Evolutionary conservation across 179 eudicot species (phyloP), one percentile per base, ranked within the genome.

Genomic region (Beta lomatogona): DNA sequence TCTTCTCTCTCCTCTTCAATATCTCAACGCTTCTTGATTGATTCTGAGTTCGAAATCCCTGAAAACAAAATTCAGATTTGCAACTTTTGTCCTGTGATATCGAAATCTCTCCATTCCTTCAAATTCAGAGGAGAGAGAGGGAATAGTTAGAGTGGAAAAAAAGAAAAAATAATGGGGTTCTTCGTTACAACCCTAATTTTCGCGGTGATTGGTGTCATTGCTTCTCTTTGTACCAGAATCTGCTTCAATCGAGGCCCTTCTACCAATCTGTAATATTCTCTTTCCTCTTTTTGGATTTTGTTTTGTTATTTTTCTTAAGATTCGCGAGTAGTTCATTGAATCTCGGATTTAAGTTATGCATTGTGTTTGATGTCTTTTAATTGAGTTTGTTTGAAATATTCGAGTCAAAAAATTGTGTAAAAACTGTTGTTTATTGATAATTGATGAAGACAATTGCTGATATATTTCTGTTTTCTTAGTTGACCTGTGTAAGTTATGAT

Each of bases 201-300:
- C 84, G 64, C 88, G 44, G 91, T 88, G 83, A 81, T 92, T 36
- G 98, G 99, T 52, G 72, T 95, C 41, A 91, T 91, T 87, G 97
- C 94, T 9, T 88, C 82, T 58, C 89, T 95, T 12, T 90, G 87
- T 71, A 83, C 91, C 87, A 90, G 94, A 86, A 89, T 94, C 82
- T 95, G 99, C 91, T 95, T 83, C 91, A 95, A 91, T 81, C 85
- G 88, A 82, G 98, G 99, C 50, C 92, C 99, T 81, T 95, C 99
- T 50, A 83, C 98, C 19, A 95, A 94, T 86, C 91, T 94, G 99
- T 95, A 91, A 83, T 80, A 6, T 48, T 48, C 53, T 48, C 10
- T 48, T 4, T 82, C 31, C 25, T 75, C 74, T 19, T 11, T 44
- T 76, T 71, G 36, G 60, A 45, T 0, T 48, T 6, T 48, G 11